Percentiles rank a stretch among this genome's conserved stretches.
Evolutionary conservation across 768 basidiomycete species (phyloP).

Genomic region (Calocybe cyanea): DNA sequence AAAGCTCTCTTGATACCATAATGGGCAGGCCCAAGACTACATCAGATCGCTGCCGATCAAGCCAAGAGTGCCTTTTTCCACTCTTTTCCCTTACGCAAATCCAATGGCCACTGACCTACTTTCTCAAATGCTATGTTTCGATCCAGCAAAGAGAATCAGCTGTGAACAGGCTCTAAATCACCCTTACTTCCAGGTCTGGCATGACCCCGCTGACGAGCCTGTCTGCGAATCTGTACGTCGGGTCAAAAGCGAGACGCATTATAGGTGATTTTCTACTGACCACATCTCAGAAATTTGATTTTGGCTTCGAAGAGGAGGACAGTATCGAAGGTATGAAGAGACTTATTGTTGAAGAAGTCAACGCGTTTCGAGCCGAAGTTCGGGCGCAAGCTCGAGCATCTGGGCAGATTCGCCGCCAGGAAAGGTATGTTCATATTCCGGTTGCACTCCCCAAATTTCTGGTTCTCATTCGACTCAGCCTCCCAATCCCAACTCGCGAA

Average conservation of each 20-base stretch:
- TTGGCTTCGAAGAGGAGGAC: slow-evolving; percentile 95
- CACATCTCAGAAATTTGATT: slow-evolving; percentile 88
- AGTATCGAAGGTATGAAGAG: slow-evolving; percentile 96
- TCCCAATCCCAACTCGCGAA: slow-evolving; percentile 77
- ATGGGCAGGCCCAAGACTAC: slow-evolving; percentile 85
- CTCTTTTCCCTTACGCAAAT: slow-evolving; percentile 91
- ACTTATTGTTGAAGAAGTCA: slow-evolving; percentile 91
- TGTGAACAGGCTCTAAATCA: slow-evolving; percentile 95
- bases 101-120: slow-evolving; percentile 92
- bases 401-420: slow-evolving; percentile 72
- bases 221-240: slow-evolving; percentile 66
- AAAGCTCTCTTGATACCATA: slow-evolving; percentile 3
- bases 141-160: slow-evolving; percentile 93
- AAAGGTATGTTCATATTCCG: slow-evolving; percentile 47
- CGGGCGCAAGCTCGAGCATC: slow-evolving; percentile 74
- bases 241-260: no score
- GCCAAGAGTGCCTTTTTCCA: slow-evolving; percentile 87
- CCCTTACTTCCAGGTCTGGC: slow-evolving; percentile 95
- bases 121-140: slow-evolving; percentile 88
- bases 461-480: slow-evolving; percentile 34
- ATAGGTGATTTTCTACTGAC: no score
- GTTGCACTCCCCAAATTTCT: slow-evolving; percentile 1
- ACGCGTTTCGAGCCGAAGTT: slow-evolving; percentile 84
- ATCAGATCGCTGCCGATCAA: slow-evolving; percentile 98
- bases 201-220: slow-evolving; percentile 95